These are phyloP conservation scores for Penicillium malachiteum DNA, from an alignment of 495 filamentous ascomycete genomes.

Conservation along the genomic window DNA sequence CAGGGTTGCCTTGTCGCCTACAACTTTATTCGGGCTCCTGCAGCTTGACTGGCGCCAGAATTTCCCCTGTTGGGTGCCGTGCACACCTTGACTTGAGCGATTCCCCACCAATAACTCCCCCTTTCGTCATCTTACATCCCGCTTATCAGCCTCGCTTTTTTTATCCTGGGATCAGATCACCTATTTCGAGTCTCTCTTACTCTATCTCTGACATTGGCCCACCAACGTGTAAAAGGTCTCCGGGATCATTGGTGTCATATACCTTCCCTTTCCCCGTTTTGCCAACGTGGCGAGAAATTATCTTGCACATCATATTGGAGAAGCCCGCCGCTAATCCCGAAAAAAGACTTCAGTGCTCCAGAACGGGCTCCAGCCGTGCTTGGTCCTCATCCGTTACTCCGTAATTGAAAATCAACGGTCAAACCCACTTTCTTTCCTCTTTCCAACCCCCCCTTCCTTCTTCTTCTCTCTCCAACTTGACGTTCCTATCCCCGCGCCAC, in stretches of 20 bases:
- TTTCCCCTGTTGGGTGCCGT: background rate
- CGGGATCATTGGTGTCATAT: too few relatives aligned
- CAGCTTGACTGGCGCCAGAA: background rate
- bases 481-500: slow-evolving; percentile 2
- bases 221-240: too few relatives aligned
- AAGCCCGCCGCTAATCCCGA: slow-evolving; percentile 2
- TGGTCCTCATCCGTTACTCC: background rate
- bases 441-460: background rate
- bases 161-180: slow-evolving; percentile 17
- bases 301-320: too few relatives aligned
- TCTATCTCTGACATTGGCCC: too few relatives aligned
- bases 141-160: slow-evolving; percentile 22
- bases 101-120: slow-evolving; percentile 5
- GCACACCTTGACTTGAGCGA: background rate
- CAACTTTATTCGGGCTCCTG: slow-evolving; percentile 6
- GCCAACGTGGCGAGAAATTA: too few relatives aligned
- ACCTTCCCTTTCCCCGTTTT: too few relatives aligned
- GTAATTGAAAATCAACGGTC: background rate
- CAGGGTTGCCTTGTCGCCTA: background rate
- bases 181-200: too few relatives aligned
- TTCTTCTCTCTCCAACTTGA: background rate
- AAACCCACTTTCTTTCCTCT: background rate
- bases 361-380: too few relatives aligned
- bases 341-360: slow-evolving; percentile 9
- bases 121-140: slow-evolving; percentile 26